Conservation (phyloP, 1,139 yeast genomes). For the Sugiyamaella japonica region DNA sequence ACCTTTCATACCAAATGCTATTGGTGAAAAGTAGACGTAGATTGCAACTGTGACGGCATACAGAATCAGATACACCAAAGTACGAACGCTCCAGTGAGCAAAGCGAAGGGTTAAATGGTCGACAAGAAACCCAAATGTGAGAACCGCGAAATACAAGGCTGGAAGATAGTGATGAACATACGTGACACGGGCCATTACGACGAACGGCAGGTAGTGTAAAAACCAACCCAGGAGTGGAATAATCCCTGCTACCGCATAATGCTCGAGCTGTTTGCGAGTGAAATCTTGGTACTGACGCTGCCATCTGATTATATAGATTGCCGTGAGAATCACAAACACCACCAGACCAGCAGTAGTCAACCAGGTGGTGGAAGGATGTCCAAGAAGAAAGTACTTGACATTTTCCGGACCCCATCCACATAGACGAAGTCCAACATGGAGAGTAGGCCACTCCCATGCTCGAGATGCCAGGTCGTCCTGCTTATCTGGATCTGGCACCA, state of each 20-base stretch:
- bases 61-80: conserved; percentile 42
- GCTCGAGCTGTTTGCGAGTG: conserved; percentile 43
- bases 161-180: conserved; percentile 97
- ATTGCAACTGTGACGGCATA: conserved; percentile 61
- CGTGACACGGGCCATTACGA: conserved; percentile 95
- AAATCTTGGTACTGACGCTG: conserved; percentile 87
- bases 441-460: conserved; percentile 99
- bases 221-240: conserved; percentile 95
- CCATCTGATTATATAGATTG: conserved; percentile 76
- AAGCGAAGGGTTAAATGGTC: conserved; percentile 59
- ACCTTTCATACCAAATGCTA: conserved; percentile 91
- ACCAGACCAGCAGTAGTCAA: conserved; percentile 72
- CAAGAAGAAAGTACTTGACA: conserved; percentile 83
- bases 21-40: conserved; percentile 71
- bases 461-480: conserved; percentile 86
- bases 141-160: conserved; percentile 91
- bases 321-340: conserved; percentile 57
- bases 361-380: conserved; percentile 96
- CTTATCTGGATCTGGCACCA: conserved; percentile 90
- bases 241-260: conserved; percentile 75
- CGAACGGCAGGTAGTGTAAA: conserved; percentile 85
- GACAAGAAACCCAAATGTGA: conserved; percentile 72
- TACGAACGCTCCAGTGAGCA: conserved; percentile 38
- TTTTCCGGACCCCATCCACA: conserved; percentile 90
- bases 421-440: conserved; percentile 88